phyloP scores from a whole-genome alignment of 768 basidiomycete species.

The Leucocoprinus sp. region DNA sequence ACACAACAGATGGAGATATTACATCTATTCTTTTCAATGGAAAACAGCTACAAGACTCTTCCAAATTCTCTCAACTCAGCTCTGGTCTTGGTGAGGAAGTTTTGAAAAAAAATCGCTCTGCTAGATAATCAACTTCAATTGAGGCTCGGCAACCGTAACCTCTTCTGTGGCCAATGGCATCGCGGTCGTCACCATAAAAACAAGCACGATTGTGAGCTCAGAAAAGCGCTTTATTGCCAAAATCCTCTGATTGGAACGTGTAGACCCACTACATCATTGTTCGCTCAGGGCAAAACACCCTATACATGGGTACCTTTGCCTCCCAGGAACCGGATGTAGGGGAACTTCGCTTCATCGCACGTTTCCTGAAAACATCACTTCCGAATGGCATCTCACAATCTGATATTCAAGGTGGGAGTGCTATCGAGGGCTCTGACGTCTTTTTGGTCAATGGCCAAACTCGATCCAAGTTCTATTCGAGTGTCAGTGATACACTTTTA shows the following conservation, averaged over 20 bases:
- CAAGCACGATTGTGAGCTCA: conserved; percentile 32
- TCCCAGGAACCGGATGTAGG: conserved; percentile 40
- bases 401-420: conserved; percentile 33
- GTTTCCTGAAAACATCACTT: conserved; percentile 31
- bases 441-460: conserved; percentile 37
- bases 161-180: conserved; percentile 33
- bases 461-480: conserved; percentile 41
- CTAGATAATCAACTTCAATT: not conserved
- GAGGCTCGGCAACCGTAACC: conserved; percentile 34
- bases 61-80: conserved; percentile 38
- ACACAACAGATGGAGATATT: conserved; percentile 36
- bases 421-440: conserved; percentile 42
- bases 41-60: conserved; percentile 35
- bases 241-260: not conserved
- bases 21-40: conserved; percentile 38
- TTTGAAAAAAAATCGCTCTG: not conserved
- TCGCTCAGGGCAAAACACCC: conserved; percentile 32
- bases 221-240: not conserved
- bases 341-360: conserved; percentile 40
- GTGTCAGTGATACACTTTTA: conserved; percentile 22
- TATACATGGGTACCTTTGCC: conserved; percentile 39
- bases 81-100: conserved; percentile 31
- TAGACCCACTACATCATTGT: conserved; percentile 42
- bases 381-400: conserved; percentile 31
- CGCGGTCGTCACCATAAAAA: conserved; percentile 32